Evolutionary conservation across 352 stramenopile species (phyloP).

Genomic region (Elongisporangium senticosum): DNA sequence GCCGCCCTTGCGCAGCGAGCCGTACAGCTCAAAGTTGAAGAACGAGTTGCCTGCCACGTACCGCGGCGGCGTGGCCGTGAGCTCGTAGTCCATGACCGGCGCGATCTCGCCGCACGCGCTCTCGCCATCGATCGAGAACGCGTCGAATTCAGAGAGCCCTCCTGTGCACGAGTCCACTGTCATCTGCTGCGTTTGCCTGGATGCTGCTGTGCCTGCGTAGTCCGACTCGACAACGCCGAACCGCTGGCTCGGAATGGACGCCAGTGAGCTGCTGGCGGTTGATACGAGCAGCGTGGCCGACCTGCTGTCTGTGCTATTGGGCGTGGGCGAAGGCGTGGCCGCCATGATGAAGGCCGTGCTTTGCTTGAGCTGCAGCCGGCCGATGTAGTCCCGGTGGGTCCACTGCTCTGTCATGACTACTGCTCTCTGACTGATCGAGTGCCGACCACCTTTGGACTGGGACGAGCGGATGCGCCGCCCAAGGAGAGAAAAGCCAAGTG

Average conservation of each 20-base stretch:
- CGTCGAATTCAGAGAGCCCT: background rate
- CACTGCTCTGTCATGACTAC: background rate
- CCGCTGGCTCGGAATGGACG: background rate
- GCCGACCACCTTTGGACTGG: background rate
- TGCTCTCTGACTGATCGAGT: background rate
- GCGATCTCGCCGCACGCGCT: background rate
- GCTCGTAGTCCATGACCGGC: background rate
- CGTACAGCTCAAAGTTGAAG: constrained; percentile 72
- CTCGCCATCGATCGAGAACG: background rate
- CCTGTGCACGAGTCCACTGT: background rate
- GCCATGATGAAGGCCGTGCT: background rate
- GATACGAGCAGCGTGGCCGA: background rate
- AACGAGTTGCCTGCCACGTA: constrained; percentile 67
- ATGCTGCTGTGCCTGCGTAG: background rate
- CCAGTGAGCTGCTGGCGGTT: background rate
- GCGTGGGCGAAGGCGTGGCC: background rate
- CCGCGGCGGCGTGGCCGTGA: constrained; percentile 9
- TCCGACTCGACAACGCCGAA: background rate
- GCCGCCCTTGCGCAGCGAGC: constrained; percentile 55
- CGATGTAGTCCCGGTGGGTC: background rate
- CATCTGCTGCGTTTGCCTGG: background rate
- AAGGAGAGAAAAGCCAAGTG: background rate
- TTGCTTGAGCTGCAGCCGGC: background rate
- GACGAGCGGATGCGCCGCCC: background rate
- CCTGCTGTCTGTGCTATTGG: background rate